Conservation (phyloP, 371 early-diverging fungal genomes). For the Phascolomyces articulosus region DNA sequence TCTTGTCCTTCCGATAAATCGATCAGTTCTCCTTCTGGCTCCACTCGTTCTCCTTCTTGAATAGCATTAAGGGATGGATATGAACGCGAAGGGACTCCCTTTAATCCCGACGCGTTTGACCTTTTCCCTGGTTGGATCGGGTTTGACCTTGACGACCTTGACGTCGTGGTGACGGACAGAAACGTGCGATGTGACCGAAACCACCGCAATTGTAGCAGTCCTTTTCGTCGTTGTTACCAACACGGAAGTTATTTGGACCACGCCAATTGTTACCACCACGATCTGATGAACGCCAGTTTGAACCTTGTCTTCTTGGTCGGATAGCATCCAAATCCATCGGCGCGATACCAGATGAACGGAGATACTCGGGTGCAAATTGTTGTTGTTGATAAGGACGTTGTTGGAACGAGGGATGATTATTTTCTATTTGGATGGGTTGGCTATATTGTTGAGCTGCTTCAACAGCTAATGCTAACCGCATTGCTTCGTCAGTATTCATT, state of each 20-base stretch:
- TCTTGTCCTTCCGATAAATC: background rate
- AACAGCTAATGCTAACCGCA: background rate
- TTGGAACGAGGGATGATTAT: background rate
- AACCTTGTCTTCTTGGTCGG: background rate
- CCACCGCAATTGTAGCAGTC: background rate
- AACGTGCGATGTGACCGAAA: background rate
- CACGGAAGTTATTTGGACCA: background rate
- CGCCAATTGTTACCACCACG: background rate
- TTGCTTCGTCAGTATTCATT: background rate
- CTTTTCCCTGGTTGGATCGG: background rate
- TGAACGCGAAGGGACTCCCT: background rate
- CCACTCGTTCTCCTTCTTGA: no score
- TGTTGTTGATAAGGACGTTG: no score
- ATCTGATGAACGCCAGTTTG: background rate
- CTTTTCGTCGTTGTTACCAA: background rate
- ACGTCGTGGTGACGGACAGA: background rate
- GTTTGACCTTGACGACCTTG: background rate
- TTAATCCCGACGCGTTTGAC: background rate
- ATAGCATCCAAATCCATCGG: constrained; percentile 5
- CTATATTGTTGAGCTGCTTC: background rate
- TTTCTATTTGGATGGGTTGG: background rate
- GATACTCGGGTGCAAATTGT: background rate
- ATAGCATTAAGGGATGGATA: background rate
- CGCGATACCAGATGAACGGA: background rate
- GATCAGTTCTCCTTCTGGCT: background rate